These are phyloP conservation scores for Flueggea neowawraea DNA, from an alignment of 441 rosid genomes.

Conservation along the genomic window DNA sequence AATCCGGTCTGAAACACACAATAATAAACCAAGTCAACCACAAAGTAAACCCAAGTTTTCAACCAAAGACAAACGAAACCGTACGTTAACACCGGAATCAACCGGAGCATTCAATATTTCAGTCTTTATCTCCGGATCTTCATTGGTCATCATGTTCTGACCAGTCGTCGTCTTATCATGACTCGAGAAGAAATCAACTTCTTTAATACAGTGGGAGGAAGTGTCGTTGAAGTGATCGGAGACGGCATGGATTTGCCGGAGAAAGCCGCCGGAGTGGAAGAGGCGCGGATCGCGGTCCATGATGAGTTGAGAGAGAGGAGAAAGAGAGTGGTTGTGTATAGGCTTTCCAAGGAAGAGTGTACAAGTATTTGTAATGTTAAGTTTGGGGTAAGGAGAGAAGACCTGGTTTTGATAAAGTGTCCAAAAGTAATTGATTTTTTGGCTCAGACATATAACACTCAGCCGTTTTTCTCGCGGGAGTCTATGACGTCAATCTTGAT, in stretches of 20 bases:
- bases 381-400: no score
- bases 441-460: no score
- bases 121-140: constrained; percentile 17
- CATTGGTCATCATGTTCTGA: constrained; percentile 9
- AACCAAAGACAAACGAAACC: constrained; percentile 16
- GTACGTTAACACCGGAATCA: constrained; percentile 49
- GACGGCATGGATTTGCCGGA: constrained; percentile 20
- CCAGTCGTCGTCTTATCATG: constrained; percentile 6
- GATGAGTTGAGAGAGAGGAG: constrained; percentile 7
- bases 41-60: not conserved
- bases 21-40: constrained; percentile 5
- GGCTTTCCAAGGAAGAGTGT: constrained; percentile 10
- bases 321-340: constrained; percentile 14
- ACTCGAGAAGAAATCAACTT: constrained; percentile 71
- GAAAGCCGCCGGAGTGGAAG: constrained; percentile 45
- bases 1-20: constrained; percentile 43
- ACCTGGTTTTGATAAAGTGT: no score
- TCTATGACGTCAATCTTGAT: no score
- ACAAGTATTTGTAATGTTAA: no score
- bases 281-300: constrained; percentile 46
- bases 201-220: constrained; percentile 29
- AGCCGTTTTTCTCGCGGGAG: no score
- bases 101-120: constrained; percentile 18
- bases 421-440: no score
- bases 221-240: constrained; percentile 8